A percentile compares a stretch with the other conserved stretches of the same genome.
Conservation (phyloP, 371 early-diverging fungal species). For the Syncephalis fuscata region DNA sequence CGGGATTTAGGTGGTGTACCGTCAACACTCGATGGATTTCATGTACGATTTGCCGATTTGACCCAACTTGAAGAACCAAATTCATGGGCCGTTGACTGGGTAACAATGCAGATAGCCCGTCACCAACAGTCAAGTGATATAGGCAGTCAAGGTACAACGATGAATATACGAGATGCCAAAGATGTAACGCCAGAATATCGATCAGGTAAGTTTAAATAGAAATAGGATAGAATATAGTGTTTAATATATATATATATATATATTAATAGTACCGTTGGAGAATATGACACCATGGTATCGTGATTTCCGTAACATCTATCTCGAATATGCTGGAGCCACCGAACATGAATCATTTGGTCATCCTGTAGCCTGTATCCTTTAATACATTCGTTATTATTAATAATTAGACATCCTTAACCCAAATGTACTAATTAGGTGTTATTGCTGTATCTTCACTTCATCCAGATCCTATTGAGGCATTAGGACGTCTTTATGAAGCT, state of each 20-base stretch:
- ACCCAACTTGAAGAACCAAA: slow-evolving; percentile 36
- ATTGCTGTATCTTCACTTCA: slow-evolving; percentile 64
- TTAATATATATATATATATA: too few relatives aligned
- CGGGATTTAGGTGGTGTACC: slow-evolving; percentile 51
- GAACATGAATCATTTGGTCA: slow-evolving; percentile 92
- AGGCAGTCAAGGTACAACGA: slow-evolving; percentile 1
- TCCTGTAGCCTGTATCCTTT: slow-evolving; percentile 60
- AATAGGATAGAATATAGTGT: neutral
- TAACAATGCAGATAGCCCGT: slow-evolving; percentile 31
- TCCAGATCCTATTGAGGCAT: slow-evolving; percentile 54
- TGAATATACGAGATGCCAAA: slow-evolving; percentile 8
- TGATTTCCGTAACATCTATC: slow-evolving; percentile 47
- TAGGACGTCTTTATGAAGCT: slow-evolving; percentile 38
- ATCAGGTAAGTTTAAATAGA: slow-evolving; percentile 17
- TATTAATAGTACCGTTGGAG: slow-evolving; percentile 25
- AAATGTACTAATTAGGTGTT: slow-evolving; percentile 25
- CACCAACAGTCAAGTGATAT: slow-evolving; percentile 7
- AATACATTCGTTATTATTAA: neutral
- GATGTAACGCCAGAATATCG: slow-evolving; percentile 30
- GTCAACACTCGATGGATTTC: slow-evolving; percentile 40
- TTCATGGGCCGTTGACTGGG: slow-evolving; percentile 25
- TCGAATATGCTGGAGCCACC: slow-evolving; percentile 42
- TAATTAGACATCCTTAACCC: too few relatives aligned
- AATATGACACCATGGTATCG: slow-evolving; percentile 76
- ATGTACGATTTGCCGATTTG: slow-evolving; percentile 40